A percentile compares a stretch with the other conserved stretches of the same genome.
Conservation (phyloP, 768 basidiomycete genomes). For the Amanita thiersii region DNA sequence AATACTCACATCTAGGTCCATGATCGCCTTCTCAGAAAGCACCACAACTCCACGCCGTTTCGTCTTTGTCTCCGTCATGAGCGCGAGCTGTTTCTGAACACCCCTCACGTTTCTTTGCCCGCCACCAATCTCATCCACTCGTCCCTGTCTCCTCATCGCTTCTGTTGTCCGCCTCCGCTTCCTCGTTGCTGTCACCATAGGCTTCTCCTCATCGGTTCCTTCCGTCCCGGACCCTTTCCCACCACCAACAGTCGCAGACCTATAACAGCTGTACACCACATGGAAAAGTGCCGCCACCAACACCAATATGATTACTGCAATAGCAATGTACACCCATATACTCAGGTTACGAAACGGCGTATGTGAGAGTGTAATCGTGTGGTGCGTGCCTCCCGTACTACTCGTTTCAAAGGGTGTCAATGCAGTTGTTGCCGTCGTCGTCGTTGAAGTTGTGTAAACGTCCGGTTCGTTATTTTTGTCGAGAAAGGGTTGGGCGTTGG, state of each 20-base stretch:
- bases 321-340: slow-evolving; percentile 3
- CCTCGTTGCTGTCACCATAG: not conserved
- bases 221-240: not conserved
- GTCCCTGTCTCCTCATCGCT: not conserved
- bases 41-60: slow-evolving; percentile 1
- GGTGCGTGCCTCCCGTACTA: too few species aligned
- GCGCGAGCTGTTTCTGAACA: not conserved
- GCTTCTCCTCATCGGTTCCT: not conserved
- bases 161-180: not conserved
- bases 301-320: not conserved
- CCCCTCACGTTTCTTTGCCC: not conserved
- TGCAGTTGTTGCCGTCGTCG: not conserved
- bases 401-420: not conserved
- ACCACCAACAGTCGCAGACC: not conserved
- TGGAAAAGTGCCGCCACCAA: not conserved
- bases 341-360: slow-evolving; percentile 1
- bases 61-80: not conserved
- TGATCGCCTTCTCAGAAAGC: not conserved
- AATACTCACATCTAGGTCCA: not conserved
- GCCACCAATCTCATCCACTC: not conserved
- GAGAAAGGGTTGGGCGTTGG: too few species aligned
- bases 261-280: not conserved
- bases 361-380: not conserved
- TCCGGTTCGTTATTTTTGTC: too few species aligned
- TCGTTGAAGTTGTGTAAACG: too few species aligned